Base-by-base conservation (phyloP, 2,329 filamentous ascomycete species). In the Tolypocladium cylindrosporum region DNA sequence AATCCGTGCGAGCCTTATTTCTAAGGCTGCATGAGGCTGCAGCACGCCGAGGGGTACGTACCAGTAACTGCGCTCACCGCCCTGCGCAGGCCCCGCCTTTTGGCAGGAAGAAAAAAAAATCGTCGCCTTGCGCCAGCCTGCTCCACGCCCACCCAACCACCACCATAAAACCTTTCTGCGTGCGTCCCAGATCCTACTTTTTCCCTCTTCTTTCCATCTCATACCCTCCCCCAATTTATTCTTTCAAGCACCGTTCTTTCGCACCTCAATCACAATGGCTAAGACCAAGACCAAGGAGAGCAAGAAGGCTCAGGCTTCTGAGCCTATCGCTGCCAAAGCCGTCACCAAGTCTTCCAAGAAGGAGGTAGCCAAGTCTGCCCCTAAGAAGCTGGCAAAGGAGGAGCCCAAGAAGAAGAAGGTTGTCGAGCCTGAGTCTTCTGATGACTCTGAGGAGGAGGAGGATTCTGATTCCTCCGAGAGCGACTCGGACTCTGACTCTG, bases 261-360 rank as follows among this genome's bases (percentile, higher is more conserved):
- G n/a, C 24, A 48, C 27, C 58, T 55, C 61, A 62, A 59, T 74
- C 71, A 79, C 65, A 73, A 88, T 88, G 85, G 84, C 79, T 72
- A 88, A 88, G 76, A 75, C 79, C 57, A 88, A 88, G 77, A 80
- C 86, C 70, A 76, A 75, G 72, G 70, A 72, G 58, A 69, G 77
- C 72, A 82, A 76, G 71, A 71, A 79, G 71, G 77, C 74, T 64
- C 83, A 83, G 76, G 69, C 79, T 64, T 72, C 75, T 67, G 78
- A 80, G 68, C 70, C 76, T 61, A 69, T 78, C 67, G 69, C 75
- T 65, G 84, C 86, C 74, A 90, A 89, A 79, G 80, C 79, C 63
- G 79, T 89, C 67, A 82, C 81, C 76, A 91, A 91, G 79, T 71
- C 85, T 56, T 71, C 76, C 64, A 83, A 83, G 73, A 83, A 83